Evolutionary conservation across 2,329 filamentous ascomycete species (phyloP).

Genomic region (Xylariales sp.): DNA sequence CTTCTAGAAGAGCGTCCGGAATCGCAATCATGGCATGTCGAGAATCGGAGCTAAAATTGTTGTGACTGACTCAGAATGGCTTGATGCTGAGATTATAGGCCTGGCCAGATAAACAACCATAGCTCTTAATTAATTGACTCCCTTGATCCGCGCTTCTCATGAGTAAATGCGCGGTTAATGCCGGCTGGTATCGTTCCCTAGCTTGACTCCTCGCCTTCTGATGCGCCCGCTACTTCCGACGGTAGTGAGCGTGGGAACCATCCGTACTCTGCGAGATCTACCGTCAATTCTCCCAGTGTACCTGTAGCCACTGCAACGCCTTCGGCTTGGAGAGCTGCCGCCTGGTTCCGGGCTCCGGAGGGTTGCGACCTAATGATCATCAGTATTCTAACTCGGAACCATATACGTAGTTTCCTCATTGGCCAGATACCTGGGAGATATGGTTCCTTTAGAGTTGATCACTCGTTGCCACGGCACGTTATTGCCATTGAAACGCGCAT

Average conservation of each 20-base stretch:
- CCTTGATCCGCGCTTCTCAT: no score
- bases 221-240: constrained; percentile 31
- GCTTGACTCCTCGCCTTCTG: not conserved
- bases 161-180: no score
- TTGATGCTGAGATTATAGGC: no score
- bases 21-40: no score
- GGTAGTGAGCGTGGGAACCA: constrained; percentile 52
- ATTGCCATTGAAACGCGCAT: constrained; percentile 58
- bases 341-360: constrained; percentile 45
- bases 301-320: constrained; percentile 46
- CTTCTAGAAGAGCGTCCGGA: no score
- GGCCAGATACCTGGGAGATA: constrained; percentile 67
- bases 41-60: no score
- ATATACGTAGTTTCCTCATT: not conserved
- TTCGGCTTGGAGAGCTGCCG: constrained; percentile 43
- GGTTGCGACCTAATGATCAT: constrained; percentile 39
- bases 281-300: constrained; percentile 46
- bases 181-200: no score
- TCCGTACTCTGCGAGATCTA: constrained; percentile 47
- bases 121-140: no score
- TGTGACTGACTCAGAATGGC: no score
- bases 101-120: no score
- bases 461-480: constrained; percentile 96
- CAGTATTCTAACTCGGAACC: constrained; percentile 1
- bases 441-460: constrained; percentile 79